A percentile compares a stretch with the other conserved stretches of the same genome.
Evolutionary conservation across 2,329 filamentous ascomycete species (phyloP).

Genomic region (Aspergillus novoparasiticus): DNA sequence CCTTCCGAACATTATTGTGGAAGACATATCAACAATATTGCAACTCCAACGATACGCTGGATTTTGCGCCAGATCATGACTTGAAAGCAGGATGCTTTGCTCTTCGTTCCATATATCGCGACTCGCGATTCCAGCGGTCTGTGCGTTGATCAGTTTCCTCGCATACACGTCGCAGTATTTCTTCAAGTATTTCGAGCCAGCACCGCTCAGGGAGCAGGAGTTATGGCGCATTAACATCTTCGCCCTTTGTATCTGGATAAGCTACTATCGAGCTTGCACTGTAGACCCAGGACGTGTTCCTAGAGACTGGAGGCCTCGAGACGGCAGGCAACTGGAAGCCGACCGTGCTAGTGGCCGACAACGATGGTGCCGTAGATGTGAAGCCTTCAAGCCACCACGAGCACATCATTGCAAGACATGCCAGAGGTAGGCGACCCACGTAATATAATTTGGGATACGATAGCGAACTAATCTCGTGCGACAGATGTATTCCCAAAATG

Average conservation of each 20-base stretch:
- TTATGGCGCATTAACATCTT: conserved; percentile 58
- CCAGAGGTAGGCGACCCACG: conserved; percentile 50
- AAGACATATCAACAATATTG: neutral
- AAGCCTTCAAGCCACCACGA: conserved; percentile 62
- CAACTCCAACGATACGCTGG: neutral
- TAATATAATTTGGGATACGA: neutral
- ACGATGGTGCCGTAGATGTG: conserved; percentile 64
- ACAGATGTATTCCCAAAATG: conserved; percentile 65
- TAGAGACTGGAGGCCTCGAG: conserved; percentile 37
- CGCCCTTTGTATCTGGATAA: conserved; percentile 58
- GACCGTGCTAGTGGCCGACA: conserved; percentile 33
- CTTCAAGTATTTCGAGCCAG: conserved; percentile 57
- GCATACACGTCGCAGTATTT: conserved; percentile 63
- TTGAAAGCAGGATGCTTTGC: conserved; percentile 16
- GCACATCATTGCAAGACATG: conserved; percentile 68
- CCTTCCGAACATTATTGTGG: neutral
- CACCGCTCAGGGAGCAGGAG: conserved; percentile 53
- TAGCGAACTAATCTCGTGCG: neutral
- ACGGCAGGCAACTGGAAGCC: conserved; percentile 21
- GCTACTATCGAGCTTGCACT: conserved; percentile 61
- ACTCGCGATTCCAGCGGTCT: conserved; percentile 58
- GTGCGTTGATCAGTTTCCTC: conserved; percentile 59
- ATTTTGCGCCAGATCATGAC: neutral
- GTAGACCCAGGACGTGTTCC: conserved; percentile 61
- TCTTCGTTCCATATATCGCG: conserved; percentile 35